Conservation (phyloP, 371 early-diverging fungal genomes). For the Sporodiniella umbellata region DNA sequence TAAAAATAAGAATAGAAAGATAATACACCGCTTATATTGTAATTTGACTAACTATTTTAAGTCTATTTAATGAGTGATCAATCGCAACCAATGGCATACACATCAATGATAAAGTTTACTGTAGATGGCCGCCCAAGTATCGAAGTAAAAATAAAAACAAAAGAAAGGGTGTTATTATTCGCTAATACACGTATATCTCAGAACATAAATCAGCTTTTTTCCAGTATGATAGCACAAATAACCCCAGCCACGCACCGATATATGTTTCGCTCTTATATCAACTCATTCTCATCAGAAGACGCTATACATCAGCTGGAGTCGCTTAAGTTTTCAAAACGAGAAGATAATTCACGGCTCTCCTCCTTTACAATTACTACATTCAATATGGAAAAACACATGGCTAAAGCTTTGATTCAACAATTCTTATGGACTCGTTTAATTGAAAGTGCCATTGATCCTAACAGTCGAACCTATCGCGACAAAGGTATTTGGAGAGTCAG, state of each 20-base stretch:
- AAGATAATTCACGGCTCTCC: background rate
- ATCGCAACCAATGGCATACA: slow-evolving; percentile 16
- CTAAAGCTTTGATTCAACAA: slow-evolving; percentile 42
- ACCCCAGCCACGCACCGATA: slow-evolving; percentile 18
- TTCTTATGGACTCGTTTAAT: slow-evolving; percentile 43
- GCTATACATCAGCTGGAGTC: slow-evolving; percentile 33
- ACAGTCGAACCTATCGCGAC: slow-evolving; percentile 30
- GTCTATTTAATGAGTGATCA: background rate
- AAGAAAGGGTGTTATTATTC: background rate
- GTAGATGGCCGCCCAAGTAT: slow-evolving; percentile 30
- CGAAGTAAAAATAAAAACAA: slow-evolving; percentile 19
- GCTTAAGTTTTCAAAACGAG: slow-evolving; percentile 32
- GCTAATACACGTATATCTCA: slow-evolving; percentile 3
- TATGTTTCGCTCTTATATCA: slow-evolving; percentile 35
- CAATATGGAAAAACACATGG: slow-evolving; percentile 51
- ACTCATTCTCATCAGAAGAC: slow-evolving; percentile 47
- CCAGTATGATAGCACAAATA: slow-evolving; percentile 9
- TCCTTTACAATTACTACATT: slow-evolving; percentile 49
- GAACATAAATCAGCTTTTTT: slow-evolving; percentile 22
- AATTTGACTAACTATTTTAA: background rate
- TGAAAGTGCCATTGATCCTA: slow-evolving; percentile 31
- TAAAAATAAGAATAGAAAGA: no score
- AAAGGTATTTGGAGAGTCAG: slow-evolving; percentile 37
- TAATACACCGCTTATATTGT: background rate
- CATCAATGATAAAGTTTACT: slow-evolving; percentile 32